A percentile compares a stretch with the other conserved stretches of the same genome.
phyloP scores from a whole-genome alignment of 495 filamentous ascomycete genomes.

The Aspergillus homomorphus region DNA sequence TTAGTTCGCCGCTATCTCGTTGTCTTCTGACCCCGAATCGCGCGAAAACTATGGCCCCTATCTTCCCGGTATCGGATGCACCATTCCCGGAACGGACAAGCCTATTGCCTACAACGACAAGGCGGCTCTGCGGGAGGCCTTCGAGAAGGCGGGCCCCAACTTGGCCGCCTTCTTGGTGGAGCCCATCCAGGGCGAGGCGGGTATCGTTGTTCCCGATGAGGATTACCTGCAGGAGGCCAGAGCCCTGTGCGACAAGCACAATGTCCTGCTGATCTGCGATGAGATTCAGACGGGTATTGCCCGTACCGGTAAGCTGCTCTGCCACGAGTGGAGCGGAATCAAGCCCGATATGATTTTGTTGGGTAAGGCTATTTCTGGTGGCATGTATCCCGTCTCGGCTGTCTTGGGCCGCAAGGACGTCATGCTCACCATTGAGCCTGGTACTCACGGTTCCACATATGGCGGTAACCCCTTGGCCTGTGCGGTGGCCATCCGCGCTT shows the following conservation, averaged over 20 bases:
- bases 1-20: constrained; percentile 92
- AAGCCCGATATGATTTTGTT: constrained; percentile 93
- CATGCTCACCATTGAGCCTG: constrained; percentile 96
- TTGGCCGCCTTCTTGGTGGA: constrained; percentile 94
- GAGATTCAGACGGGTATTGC: constrained; percentile 99
- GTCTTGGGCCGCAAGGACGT: constrained; percentile 87
- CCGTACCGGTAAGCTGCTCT: constrained; percentile 87
- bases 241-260: constrained; percentile 86
- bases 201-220: constrained; percentile 91
- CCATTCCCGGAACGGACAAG: constrained; percentile 71
- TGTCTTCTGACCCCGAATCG: constrained; percentile 93
- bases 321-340: constrained; percentile 90
- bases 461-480: constrained; percentile 97
- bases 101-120: constrained; percentile 83
- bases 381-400: constrained; percentile 97
- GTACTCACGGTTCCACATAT: constrained; percentile 95
- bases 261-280: constrained; percentile 92
- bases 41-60: constrained; percentile 97
- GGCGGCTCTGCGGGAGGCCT: constrained; percentile 70
- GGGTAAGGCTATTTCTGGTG: constrained; percentile 95
- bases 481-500: constrained; percentile 91
- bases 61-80: constrained; percentile 79
- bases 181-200: constrained; percentile 97
- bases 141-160: constrained; percentile 76
- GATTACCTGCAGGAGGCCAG: constrained; percentile 81